Conservation (phyloP, 306 rosid genomes). For the Carpinus viminea region DNA sequence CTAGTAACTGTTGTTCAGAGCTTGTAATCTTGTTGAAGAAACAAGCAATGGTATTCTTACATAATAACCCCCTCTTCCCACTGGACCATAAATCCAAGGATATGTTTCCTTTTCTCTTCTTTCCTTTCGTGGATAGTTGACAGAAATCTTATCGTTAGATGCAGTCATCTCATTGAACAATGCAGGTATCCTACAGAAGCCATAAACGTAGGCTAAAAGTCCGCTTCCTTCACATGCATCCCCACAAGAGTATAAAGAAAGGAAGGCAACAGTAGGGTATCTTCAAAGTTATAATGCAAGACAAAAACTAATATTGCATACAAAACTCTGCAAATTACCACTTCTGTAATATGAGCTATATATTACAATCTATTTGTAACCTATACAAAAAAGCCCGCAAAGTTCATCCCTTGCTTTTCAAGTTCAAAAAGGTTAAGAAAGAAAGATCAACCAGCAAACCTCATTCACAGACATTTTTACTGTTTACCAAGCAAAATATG, state of each 20-base stretch:
- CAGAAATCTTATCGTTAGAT: background rate
- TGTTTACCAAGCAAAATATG: constrained; percentile 48
- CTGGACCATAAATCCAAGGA: background rate
- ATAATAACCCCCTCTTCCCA: background rate
- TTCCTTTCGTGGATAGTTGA: background rate
- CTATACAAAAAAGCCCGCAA: constrained; percentile 75
- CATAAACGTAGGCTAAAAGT: background rate
- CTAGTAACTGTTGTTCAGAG: background rate
- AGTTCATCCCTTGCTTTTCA: constrained; percentile 49
- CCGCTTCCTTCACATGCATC: constrained; percentile 10
- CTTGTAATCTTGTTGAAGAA: background rate
- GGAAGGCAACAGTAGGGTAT: constrained; percentile 13
- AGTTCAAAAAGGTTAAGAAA: constrained; percentile 43
- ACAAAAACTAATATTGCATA: constrained; percentile 45
- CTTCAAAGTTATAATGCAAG: constrained; percentile 24
- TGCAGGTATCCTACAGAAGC: background rate
- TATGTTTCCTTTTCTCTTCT: background rate
- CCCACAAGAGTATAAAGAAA: background rate
- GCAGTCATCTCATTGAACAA: background rate
- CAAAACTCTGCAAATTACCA: constrained; percentile 48
- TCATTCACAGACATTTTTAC: constrained; percentile 50
- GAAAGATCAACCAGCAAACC: constrained; percentile 57
- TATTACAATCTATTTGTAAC: constrained; percentile 62
- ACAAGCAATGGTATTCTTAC: background rate
- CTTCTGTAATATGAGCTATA: constrained; percentile 61